phyloP scores from a whole-genome alignment of 768 basidiomycete species.

The Rubroboletus pulcherrimus region DNA sequence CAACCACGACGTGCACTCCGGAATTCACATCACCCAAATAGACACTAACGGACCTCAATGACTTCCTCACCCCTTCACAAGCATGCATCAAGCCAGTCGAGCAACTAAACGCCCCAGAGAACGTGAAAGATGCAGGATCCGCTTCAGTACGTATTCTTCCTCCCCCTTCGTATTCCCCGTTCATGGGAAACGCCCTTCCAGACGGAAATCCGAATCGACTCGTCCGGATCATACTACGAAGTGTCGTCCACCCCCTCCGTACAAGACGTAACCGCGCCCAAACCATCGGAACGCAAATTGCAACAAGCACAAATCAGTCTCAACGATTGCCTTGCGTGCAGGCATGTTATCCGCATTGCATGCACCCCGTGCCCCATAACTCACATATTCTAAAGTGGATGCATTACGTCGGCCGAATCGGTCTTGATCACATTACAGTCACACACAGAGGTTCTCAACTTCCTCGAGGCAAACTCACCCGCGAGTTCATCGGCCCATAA shows the following conservation, averaged over 20 bases:
- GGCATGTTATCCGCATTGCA: slow-evolving; percentile 46
- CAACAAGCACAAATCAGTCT: slow-evolving; percentile 93
- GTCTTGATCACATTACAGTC: slow-evolving; percentile 95
- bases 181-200: slow-evolving; percentile 29
- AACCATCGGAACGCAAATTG: slow-evolving; percentile 52
- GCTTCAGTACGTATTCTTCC: slow-evolving; percentile 36
- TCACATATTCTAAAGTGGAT: slow-evolving; percentile 59
- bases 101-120: slow-evolving; percentile 43
- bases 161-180: background rate
- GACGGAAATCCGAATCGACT: slow-evolving; percentile 93
- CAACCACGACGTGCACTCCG: background rate
- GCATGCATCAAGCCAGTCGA: slow-evolving; percentile 96
- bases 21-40: slow-evolving; percentile 29
- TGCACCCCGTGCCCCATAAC: background rate
- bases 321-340: slow-evolving; percentile 98
- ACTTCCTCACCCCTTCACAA: slow-evolving; percentile 95
- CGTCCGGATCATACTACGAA: slow-evolving; percentile 84
- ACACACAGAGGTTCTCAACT: slow-evolving; percentile 84
- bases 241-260: slow-evolving; percentile 41
- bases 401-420: slow-evolving; percentile 98
- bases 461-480: slow-evolving; percentile 58
- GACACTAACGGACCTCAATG: slow-evolving; percentile 93
- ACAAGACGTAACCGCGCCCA: slow-evolving; percentile 16
- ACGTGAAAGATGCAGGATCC: slow-evolving; percentile 36
- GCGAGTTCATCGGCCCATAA: slow-evolving; percentile 39